Evolutionary conservation across 768 basidiomycete species (phyloP), one percentile per base, ranked within the genome.

Genomic region (Lactarius hengduanensis): DNA sequence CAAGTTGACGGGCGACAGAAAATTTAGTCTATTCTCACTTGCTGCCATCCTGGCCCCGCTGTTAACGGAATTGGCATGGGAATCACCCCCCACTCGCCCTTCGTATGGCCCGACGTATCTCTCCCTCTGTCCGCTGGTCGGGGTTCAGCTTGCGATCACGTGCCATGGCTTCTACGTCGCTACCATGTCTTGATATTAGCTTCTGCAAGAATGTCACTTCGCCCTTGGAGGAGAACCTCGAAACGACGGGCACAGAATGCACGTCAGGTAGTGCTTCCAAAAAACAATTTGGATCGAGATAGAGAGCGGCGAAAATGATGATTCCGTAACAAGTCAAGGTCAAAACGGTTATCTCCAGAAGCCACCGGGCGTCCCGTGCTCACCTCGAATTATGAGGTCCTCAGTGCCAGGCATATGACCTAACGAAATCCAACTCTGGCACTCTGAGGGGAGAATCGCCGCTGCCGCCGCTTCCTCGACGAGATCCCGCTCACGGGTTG

Each of bases 81-180:
- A 64, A 47, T 59, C 54, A 56, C 26, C 83, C 72, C 22, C 79
- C 79, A 15, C 85, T 83, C 40, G 86, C 85, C 73, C 83, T 85
- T 69, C 75, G 78, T 67, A 91, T 77, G 36, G 85, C 88, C 73
- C 86, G 80, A 72, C 75, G 79, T 72, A 98, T 75, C 78, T 94
- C 87, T 20, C 92, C 95, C 38, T 80, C 83, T 2, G 94, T 97
- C 73, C 89, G 84, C 78, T 98, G 96, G 76, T 87, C 88, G 18
- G 84, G 77, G 75, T 98, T 98, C 65, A 90, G 75, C 76, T 82
- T 88, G 65, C 86, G 79, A 78, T 98, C 96, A 70, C 81, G 80
- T 13, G 86, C 85, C 95, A 97, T 98, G 58, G 77, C 80, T 34
- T 84, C 82, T 28, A 88, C 77, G 77, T 98, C 88, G 36, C 81